phyloP scores from a whole-genome alignment of 1,284 basidiomycete species.

The Sparassis latifolia region DNA sequence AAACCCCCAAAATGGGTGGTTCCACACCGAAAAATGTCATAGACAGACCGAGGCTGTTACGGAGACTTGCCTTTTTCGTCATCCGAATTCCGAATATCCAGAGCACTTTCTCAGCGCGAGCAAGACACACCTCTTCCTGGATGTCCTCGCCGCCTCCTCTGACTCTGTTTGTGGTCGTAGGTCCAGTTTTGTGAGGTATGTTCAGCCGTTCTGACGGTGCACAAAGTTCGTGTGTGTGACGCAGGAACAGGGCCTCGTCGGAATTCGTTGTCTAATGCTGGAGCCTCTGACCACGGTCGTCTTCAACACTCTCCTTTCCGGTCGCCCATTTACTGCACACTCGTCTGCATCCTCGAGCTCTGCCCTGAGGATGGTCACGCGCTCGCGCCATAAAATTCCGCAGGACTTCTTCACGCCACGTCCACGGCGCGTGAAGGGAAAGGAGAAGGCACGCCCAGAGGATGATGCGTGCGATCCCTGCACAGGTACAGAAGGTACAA shows the following conservation, averaged over 20 bases:
- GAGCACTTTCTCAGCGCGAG: too few species aligned
- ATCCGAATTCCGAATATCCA: too few species aligned
- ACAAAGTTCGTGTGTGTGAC: slow-evolving; percentile 8
- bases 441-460: slow-evolving; percentile 36
- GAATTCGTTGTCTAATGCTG: slow-evolving; percentile 33
- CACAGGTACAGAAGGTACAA: too few species aligned
- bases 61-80: too few species aligned
- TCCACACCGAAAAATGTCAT: too few species aligned
- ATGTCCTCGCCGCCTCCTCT: too few species aligned
- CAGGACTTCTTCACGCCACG: slow-evolving; percentile 50
- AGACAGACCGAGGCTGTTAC: too few species aligned
- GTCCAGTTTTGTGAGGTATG: slow-evolving; percentile 13
- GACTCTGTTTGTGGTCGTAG: background rate
- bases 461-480: slow-evolving; percentile 11
- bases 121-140: too few species aligned
- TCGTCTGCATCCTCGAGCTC: slow-evolving; percentile 11
- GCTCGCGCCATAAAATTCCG: slow-evolving; percentile 21
- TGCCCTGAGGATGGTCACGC: slow-evolving; percentile 19
- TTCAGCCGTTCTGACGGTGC: background rate
- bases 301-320: slow-evolving; percentile 42
- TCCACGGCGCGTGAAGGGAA: slow-evolving; percentile 43
- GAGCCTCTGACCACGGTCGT: slow-evolving; percentile 48
- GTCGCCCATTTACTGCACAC: slow-evolving; percentile 30
- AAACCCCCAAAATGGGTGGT: too few species aligned
- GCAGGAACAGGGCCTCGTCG: slow-evolving; percentile 20